These are phyloP conservation scores for Populus euphratica DNA, from an alignment of 345 rosid species.

Conservation along the genomic window DNA sequence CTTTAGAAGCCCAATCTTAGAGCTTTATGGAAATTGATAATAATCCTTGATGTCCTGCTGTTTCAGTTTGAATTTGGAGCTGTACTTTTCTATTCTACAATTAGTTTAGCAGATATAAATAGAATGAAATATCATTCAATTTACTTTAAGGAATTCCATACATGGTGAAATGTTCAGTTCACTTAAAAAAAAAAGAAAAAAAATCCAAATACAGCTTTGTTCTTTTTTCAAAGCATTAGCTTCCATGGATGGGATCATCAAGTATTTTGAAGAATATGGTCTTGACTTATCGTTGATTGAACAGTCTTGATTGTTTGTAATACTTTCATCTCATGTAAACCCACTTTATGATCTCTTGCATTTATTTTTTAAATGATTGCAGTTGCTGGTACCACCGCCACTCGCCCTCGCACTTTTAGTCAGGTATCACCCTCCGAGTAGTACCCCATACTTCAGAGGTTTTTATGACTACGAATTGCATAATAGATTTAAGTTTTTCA, in stretches of 20 bases:
- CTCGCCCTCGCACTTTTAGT: conserved; percentile 12
- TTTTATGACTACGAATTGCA: background rate
- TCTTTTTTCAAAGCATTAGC: too few relatives aligned
- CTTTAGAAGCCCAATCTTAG: background rate
- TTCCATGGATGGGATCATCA: background rate
- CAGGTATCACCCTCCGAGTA: background rate
- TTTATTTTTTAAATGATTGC: background rate
- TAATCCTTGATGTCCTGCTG: background rate
- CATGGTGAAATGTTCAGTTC: too few relatives aligned
- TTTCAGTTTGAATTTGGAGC: too few relatives aligned
- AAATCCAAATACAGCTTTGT: too few relatives aligned
- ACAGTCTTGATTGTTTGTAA: background rate
- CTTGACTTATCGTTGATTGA: background rate
- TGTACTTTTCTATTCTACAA: too few relatives aligned
- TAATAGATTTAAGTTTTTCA: background rate
- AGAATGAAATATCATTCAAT: too few relatives aligned
- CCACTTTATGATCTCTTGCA: background rate
- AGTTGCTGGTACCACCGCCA: conserved; percentile 12
- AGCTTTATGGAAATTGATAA: background rate
- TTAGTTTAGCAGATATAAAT: too few relatives aligned
- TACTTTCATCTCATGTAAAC: background rate
- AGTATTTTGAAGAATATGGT: background rate
- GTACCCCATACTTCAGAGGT: background rate
- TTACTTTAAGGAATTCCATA: too few relatives aligned
- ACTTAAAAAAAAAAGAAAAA: too few relatives aligned